Conservation (phyloP, 2,329 filamentous ascomycete genomes). For the Alternaria ventricosa region DNA sequence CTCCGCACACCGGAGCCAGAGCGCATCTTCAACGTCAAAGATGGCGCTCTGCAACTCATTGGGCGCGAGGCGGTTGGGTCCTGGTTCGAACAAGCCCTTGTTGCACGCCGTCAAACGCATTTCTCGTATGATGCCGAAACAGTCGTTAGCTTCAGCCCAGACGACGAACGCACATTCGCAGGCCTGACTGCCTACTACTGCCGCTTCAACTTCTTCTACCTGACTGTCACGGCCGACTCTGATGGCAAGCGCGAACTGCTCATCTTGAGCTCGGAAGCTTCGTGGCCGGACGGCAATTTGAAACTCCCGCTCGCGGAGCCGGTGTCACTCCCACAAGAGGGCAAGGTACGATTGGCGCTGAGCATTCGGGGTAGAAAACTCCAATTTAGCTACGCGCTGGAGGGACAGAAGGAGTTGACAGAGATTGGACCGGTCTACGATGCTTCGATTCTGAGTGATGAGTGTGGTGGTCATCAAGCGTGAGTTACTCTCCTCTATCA, state of each 20-base stretch:
- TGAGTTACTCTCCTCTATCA: background rate
- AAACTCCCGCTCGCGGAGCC: constrained; percentile 51
- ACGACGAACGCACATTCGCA: constrained; percentile 67
- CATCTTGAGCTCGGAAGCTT: constrained; percentile 63
- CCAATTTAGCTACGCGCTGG: constrained; percentile 65
- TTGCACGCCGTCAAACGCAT: constrained; percentile 63
- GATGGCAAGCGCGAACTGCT: constrained; percentile 65
- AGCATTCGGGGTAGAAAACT: constrained; percentile 59
- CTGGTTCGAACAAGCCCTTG: constrained; percentile 59
- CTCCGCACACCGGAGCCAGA: constrained; percentile 61
- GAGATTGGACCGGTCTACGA: constrained; percentile 64
- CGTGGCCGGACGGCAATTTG: constrained; percentile 61
- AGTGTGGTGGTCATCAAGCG: constrained; percentile 66
- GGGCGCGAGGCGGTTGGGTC: constrained; percentile 59
- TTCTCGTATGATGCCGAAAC: constrained; percentile 69
- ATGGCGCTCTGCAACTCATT: constrained; percentile 59
- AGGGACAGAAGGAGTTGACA: constrained; percentile 52
- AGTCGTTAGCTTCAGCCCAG: constrained; percentile 59
- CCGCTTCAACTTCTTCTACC: constrained; percentile 70
- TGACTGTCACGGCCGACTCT: constrained; percentile 63
- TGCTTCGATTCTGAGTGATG: constrained; percentile 66
- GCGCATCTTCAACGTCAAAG: constrained; percentile 57
- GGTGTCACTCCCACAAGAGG: constrained; percentile 60
- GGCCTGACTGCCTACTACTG: constrained; percentile 69
- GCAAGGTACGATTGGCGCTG: constrained; percentile 62